Base-by-base conservation (phyloP, 1,284 basidiomycete species). In the Apiotrichum sp. region DNA sequence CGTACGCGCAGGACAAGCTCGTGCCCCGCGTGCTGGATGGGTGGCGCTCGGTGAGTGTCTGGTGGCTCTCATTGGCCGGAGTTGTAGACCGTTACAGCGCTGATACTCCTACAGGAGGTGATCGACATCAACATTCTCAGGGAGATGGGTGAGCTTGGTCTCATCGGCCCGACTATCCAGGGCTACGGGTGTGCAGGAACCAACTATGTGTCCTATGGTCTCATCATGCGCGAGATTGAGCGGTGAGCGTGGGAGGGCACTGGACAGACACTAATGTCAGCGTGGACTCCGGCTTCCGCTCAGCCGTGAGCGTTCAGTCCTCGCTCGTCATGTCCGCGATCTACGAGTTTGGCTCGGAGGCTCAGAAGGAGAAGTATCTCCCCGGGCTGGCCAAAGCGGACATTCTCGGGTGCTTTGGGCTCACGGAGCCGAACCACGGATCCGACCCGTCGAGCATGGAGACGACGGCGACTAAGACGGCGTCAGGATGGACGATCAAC, bases 261-360 rank as follows among this genome's bases (percentile, higher is more conserved):
- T 6, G n/a, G 10, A 38, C 29, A 29, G 11, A n/a, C 14, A 32
- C 8, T 40, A 10, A 43, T 35, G 8, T 10, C 61, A 89, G 89
- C 52, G 85, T 98, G 41, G 95, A 98, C 74, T 96, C 92, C 1
- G 95, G 95, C 3, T 98, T 96, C 72, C 86, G 93, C 38, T 93
- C 89, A 5, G 93, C 87, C n/a, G 87, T 93, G 72, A 93, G 89
- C 33, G 95, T 98, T 1, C 95, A 98, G 74, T 92, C 88, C 0
- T 95, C 91, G 34, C 58, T 98, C 36, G 91, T 95, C n/a, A 98
- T 98, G 93, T 90, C 95, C 70, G 92, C 95, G 3, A 97, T 98
- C 71, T 80, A 91, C 74, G 88, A 62, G 67, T 98, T 95, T 72
- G 93, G 95, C 2, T 84, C 84, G 0, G 86, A 92, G 33, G 85